phyloP scores from a whole-genome alignment of 805 yeast genomes.

The Schizosaccharomyces pombe region DNA sequence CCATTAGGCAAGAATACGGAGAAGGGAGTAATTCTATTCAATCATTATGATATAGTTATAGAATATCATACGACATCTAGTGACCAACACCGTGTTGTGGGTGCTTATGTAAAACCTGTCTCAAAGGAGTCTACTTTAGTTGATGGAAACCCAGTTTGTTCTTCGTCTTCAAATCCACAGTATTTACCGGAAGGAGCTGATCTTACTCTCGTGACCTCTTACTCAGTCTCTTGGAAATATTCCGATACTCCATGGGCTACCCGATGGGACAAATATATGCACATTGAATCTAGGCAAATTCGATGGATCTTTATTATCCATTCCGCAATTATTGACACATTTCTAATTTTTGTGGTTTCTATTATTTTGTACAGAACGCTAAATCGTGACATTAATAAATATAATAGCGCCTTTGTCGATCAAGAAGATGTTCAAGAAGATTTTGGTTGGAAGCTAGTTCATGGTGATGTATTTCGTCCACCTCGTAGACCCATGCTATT shows the following conservation, averaged over 20 bases:
- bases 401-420: slow-evolving; percentile 71
- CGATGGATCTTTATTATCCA: slow-evolving; percentile 89
- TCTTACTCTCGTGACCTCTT: slow-evolving; percentile 51
- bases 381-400: slow-evolving; percentile 62
- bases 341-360: slow-evolving; percentile 52
- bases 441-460: slow-evolving; percentile 88
- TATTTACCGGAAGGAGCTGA: slow-evolving; percentile 26
- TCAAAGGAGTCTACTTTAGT: slow-evolving; percentile 21
- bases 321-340: slow-evolving; percentile 57
- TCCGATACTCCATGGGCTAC: slow-evolving; percentile 84
- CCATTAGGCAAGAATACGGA: slow-evolving; percentile 50
- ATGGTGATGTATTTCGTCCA: slow-evolving; percentile 82
- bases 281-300: slow-evolving; percentile 72
- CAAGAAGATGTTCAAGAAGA: slow-evolving; percentile 69
- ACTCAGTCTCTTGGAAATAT: slow-evolving; percentile 49
- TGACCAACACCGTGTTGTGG: slow-evolving; percentile 64
- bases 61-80: slow-evolving; percentile 63
- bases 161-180: not conserved
- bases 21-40: slow-evolving; percentile 30
- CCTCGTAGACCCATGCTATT: slow-evolving; percentile 49
- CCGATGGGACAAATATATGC: slow-evolving; percentile 92
- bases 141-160: slow-evolving; percentile 8
- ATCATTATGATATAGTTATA: slow-evolving; percentile 55
- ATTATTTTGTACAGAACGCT: slow-evolving; percentile 60
- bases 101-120: slow-evolving; percentile 52